Evolutionary conservation across 441 rosid species (phyloP).

Genomic region (Kokia cookei): DNA sequence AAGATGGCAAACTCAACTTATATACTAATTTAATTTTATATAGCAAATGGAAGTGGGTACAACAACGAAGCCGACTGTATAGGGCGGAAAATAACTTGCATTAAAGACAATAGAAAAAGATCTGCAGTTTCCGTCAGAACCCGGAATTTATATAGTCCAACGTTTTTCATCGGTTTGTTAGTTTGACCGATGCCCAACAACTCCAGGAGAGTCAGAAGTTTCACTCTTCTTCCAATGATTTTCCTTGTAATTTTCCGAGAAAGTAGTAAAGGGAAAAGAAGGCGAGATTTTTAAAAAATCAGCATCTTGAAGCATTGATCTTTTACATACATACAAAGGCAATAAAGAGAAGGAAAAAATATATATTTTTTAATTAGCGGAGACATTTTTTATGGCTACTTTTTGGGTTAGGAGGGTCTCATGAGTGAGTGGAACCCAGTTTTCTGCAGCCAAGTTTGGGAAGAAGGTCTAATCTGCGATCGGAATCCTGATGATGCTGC

Average conservation of each 20-base stretch:
- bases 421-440: constrained; percentile 59
- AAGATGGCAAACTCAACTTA: no score
- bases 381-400: constrained; percentile 12
- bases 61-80: neutral
- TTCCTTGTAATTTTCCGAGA: neutral
- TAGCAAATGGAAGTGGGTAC: no score
- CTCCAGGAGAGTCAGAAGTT: neutral
- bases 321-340: neutral
- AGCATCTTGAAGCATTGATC: neutral
- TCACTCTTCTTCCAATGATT: neutral
- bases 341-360: neutral
- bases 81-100: neutral
- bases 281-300: no score
- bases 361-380: neutral
- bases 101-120: neutral
- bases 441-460: constrained; percentile 75
- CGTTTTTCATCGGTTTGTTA: neutral
- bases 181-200: neutral
- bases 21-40: no score
- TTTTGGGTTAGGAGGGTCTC: constrained; percentile 49
- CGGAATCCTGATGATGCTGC: constrained; percentile 99
- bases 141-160: neutral
- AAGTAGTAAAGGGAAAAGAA: no score
- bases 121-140: neutral
- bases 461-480: constrained; percentile 47